phyloP scores from a whole-genome alignment of 352 stramenopile species.

The Nannochloropsis limnetica region DNA sequence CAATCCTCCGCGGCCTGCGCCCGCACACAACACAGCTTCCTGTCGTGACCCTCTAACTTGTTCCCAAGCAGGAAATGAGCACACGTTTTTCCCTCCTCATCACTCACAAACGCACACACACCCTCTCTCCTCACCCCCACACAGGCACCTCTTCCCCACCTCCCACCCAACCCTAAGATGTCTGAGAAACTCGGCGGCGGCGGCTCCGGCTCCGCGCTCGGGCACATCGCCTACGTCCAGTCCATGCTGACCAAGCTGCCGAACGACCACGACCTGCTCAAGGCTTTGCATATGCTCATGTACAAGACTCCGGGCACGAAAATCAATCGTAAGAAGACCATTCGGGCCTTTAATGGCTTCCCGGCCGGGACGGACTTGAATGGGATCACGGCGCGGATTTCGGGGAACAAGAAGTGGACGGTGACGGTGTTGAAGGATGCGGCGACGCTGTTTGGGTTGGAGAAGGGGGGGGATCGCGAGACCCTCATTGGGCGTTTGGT shows the following conservation, averaged over 20 bases:
- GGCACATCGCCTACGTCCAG: background rate
- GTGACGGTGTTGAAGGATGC: background rate
- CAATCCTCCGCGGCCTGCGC: background rate
- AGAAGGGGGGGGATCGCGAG: background rate
- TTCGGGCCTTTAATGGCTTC: background rate
- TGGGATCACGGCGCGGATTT: background rate
- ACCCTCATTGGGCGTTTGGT: background rate
- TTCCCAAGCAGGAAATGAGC: no score
- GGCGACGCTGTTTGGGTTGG: background rate
- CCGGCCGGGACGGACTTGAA: background rate
- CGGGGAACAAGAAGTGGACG: background rate
- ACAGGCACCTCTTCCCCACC: background rate
- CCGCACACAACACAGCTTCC: background rate
- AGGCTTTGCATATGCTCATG: background rate
- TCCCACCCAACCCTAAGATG: background rate
- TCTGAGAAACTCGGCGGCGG: background rate
- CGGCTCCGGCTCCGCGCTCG: background rate
- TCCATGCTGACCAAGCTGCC: background rate
- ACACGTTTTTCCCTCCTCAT: background rate
- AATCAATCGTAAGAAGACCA: background rate
- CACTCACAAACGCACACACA: background rate
- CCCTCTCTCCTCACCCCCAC: background rate
- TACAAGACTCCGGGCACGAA: background rate
- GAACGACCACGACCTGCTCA: background rate
- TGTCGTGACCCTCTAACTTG: background rate